These are phyloP conservation scores for Colletotrichum coccodes DNA, from an alignment of 2,329 filamentous ascomycete species.

Conservation along the genomic window DNA sequence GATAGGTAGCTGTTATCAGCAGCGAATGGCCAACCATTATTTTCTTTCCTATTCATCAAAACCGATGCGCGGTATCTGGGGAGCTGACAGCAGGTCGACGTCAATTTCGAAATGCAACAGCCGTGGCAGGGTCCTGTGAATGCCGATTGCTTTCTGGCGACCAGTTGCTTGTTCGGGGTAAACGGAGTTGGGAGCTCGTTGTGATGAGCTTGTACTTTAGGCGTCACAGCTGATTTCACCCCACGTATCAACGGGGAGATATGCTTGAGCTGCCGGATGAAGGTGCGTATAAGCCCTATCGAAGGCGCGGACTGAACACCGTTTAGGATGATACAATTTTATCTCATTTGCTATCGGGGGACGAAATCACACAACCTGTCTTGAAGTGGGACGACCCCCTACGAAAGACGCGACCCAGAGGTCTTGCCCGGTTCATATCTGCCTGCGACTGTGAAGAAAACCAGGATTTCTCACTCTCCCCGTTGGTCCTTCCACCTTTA, in stretches of 20 bases:
- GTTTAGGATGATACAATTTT: background rate
- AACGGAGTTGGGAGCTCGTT: background rate
- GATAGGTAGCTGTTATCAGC: slow-evolving; percentile 5
- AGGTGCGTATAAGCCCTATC: background rate
- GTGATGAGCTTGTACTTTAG: background rate
- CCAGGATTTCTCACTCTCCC: background rate
- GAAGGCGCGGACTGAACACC: background rate
- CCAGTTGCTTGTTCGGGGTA: background rate
- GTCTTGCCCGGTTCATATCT: background rate
- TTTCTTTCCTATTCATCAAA: slow-evolving; percentile 11
- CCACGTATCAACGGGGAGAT: too few relatives aligned
- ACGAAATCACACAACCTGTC: background rate
- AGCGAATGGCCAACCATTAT: slow-evolving; percentile 23
- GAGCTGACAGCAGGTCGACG: background rate
- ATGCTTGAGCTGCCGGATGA: background rate
- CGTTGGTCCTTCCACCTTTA: background rate
- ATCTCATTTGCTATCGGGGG: background rate
- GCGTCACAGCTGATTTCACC: background rate
- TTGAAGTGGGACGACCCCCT: background rate
- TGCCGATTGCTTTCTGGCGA: background rate
- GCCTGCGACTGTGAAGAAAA: background rate
- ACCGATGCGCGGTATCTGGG: background rate
- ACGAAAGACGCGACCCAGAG: background rate
- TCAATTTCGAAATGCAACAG: background rate
- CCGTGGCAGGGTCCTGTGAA: background rate